Conservation (phyloP, 2,329 filamentous ascomycete species). For the Blumeria hordei region DNA sequence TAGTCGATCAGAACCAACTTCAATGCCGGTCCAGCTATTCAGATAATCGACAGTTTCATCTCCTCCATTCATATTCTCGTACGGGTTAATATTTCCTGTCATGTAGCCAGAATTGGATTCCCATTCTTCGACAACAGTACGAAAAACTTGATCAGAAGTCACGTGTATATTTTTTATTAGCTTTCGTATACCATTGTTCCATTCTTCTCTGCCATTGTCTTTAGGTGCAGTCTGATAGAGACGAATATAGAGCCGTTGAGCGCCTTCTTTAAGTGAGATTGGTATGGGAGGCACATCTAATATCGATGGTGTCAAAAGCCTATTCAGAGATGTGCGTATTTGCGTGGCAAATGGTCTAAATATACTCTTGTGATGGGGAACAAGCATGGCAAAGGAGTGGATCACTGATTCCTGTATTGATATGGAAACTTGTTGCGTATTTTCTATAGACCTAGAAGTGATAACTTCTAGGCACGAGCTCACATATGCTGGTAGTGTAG, state of each 20-base stretch:
- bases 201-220: conserved; percentile 52
- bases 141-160: conserved; percentile 54
- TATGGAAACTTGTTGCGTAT: conserved; percentile 19
- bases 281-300: conserved; percentile 26
- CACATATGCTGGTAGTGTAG: conserved; percentile 51
- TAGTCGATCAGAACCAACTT: conserved; percentile 46
- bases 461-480: conserved; percentile 44
- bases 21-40: conserved; percentile 51
- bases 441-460: conserved; percentile 21
- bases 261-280: conserved; percentile 26
- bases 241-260: conserved; percentile 41
- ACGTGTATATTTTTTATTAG: conserved; percentile 41
- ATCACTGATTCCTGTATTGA: conserved; percentile 42
- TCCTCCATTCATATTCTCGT: conserved; percentile 24
- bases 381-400: conserved; percentile 43
- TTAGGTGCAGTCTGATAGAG: conserved; percentile 65
- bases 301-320: conserved; percentile 39
- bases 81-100: conserved; percentile 20
- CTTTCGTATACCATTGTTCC: conserved; percentile 39
- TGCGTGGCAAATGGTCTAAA: conserved; percentile 54
- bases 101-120: conserved; percentile 34
- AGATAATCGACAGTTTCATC: conserved; percentile 25
- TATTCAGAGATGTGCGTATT: conserved; percentile 33
- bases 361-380: conserved; percentile 63
- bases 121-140: conserved; percentile 62